Percentiles rank a stretch among this genome's conserved stretches.
These are phyloP conservation scores for Penicillium mononematosum DNA, from an alignment of 495 filamentous ascomycete genomes.

Conservation along the genomic window DNA sequence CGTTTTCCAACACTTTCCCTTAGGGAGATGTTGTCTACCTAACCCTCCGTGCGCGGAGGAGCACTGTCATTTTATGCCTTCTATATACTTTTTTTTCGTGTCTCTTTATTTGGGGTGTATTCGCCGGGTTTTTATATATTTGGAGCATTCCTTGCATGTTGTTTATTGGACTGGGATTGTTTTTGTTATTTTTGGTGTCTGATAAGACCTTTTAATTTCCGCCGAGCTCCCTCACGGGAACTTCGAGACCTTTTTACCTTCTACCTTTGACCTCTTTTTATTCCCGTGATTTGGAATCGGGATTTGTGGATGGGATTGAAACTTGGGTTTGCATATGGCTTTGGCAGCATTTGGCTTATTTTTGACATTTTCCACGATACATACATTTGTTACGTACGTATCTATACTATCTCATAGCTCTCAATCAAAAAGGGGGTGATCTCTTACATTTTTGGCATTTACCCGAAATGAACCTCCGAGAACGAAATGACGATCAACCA, in stretches of 20 bases:
- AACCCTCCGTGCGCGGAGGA: constrained; percentile 14
- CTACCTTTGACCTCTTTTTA: constrained; percentile 12
- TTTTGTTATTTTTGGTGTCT: constrained; percentile 22
- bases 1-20: constrained; percentile 6
- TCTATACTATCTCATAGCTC: constrained; percentile 17
- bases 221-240: constrained; percentile 10
- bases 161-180: constrained; percentile 31
- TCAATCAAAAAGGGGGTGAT: constrained; percentile 12
- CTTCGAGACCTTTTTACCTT: constrained; percentile 19
- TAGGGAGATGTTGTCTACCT: constrained; percentile 12
- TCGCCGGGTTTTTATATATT: constrained; percentile 31
- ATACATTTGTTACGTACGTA: constrained; percentile 22
- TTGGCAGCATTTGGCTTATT: constrained; percentile 27
- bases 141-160: constrained; percentile 31
- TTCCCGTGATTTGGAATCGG: constrained; percentile 10
- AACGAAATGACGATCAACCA: constrained; percentile 9
- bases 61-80: constrained; percentile 20
- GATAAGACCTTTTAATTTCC: constrained; percentile 32
- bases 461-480: neutral
- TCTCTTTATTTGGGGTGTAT: constrained; percentile 27
- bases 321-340: constrained; percentile 24
- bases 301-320: constrained; percentile 11
- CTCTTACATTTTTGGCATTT: neutral
- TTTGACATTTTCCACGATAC: constrained; percentile 11
- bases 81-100: constrained; percentile 23